Evolutionary conservation across 2,329 filamentous ascomycete species (phyloP).

Genomic region (Diaporthe citriasiana): DNA sequence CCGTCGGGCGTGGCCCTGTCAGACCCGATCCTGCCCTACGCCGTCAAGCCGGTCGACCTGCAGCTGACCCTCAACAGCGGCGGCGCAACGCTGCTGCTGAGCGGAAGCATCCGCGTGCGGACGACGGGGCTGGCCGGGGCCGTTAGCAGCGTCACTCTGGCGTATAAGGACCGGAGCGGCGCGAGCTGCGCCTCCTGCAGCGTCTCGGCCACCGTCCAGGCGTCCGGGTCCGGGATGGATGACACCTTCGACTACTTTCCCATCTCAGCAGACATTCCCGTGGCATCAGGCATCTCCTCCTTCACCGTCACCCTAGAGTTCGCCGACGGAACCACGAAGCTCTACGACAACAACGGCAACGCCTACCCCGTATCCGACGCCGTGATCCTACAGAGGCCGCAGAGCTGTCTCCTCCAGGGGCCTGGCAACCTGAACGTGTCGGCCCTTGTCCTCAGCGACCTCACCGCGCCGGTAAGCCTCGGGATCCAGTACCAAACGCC

Average conservation of each 20-base stretch:
- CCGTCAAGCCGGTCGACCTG: slow-evolving; percentile 70
- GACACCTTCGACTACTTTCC: slow-evolving; percentile 71
- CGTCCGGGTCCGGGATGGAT: slow-evolving; percentile 69
- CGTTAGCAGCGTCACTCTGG: slow-evolving; percentile 64
- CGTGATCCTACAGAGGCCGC: slow-evolving; percentile 67
- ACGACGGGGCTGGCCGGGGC: slow-evolving; percentile 62
- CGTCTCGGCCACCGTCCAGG: slow-evolving; percentile 62
- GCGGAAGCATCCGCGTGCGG: slow-evolving; percentile 69
- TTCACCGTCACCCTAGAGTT: slow-evolving; percentile 64
- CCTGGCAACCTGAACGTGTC: slow-evolving; percentile 60
- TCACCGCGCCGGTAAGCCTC: slow-evolving; percentile 57
- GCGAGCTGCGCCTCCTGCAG: slow-evolving; percentile 61
- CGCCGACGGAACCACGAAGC: slow-evolving; percentile 58
- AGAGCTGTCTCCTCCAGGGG: slow-evolving; percentile 67
- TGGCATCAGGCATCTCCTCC: slow-evolving; percentile 72
- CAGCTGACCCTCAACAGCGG: slow-evolving; percentile 67
- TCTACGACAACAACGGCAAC: slow-evolving; percentile 70
- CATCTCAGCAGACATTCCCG: slow-evolving; percentile 64
- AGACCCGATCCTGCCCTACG: slow-evolving; percentile 68
- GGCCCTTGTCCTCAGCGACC: slow-evolving; percentile 65
- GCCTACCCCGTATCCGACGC: slow-evolving; percentile 68
- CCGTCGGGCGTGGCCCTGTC: slow-evolving; percentile 65
- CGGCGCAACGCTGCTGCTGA: slow-evolving; percentile 63
- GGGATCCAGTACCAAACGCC: slow-evolving; percentile 60
- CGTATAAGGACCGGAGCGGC: slow-evolving; percentile 70